Evolutionary conservation across 106 monocot species (phyloP).

Genomic region (Phalaenopsis equestris): DNA sequence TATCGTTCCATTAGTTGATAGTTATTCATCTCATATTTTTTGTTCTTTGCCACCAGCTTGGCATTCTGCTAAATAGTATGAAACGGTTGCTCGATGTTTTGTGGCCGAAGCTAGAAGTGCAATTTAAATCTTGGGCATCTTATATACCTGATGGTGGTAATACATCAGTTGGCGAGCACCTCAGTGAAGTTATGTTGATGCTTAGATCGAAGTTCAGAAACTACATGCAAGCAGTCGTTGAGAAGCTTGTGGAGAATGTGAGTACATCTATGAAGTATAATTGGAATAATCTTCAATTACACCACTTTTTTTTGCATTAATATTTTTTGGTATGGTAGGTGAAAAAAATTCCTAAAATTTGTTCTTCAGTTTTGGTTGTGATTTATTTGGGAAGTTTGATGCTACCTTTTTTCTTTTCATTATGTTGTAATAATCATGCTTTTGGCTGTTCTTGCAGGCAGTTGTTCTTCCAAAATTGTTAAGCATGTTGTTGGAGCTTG

Average conservation of each 20-base stretch:
- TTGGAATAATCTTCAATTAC: background rate
- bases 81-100: slow-evolving; percentile 88
- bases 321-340: background rate
- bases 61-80: slow-evolving; percentile 87
- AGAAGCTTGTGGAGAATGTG: slow-evolving; percentile 92
- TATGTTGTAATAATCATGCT: background rate
- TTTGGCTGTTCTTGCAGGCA: background rate
- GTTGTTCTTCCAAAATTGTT: background rate
- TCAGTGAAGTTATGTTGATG: slow-evolving; percentile 81
- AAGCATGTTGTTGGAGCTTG: background rate
- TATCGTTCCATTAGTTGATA: background rate
- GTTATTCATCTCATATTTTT: background rate
- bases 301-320: background rate
- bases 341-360: background rate
- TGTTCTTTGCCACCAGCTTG: slow-evolving; percentile 43
- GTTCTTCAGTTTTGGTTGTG: background rate
- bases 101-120: slow-evolving; percentile 69
- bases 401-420: background rate
- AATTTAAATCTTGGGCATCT: slow-evolving; percentile 87
- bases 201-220: slow-evolving; percentile 93
- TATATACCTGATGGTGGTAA: slow-evolving; percentile 75
- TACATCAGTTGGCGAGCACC: slow-evolving; percentile 60
- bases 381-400: background rate
- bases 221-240: slow-evolving; percentile 86
- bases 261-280: slow-evolving; percentile 18